Percentiles rank a stretch among this genome's conserved stretches.
Conservation (phyloP, 2,329 filamentous ascomycete genomes). For the Epichloe aotearoae region DNA sequence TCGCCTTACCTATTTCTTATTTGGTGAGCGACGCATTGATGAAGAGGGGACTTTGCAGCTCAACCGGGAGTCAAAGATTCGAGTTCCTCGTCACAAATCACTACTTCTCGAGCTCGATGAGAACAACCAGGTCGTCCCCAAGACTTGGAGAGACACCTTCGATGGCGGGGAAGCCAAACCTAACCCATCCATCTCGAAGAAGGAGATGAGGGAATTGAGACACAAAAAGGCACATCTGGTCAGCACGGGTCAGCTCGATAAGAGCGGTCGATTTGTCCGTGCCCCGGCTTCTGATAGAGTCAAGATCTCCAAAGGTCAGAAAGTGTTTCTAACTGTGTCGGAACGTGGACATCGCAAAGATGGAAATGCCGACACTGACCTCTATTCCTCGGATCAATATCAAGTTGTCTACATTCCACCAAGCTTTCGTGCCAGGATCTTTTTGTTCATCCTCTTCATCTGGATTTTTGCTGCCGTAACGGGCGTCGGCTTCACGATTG, state of each 20-base stretch:
- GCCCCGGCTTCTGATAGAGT: conserved; percentile 94
- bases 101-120: conserved; percentile 34
- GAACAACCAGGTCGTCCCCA: conserved; percentile 30
- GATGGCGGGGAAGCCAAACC: conserved; percentile 34
- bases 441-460: conserved; percentile 74
- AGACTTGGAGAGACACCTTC: conserved; percentile 46
- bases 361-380: conserved; percentile 36
- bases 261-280: conserved; percentile 72
- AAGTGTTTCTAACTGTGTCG: conserved; percentile 67
- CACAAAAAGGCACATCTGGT: conserved; percentile 33
- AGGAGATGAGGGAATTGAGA: conserved; percentile 24
- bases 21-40: conserved; percentile 66
- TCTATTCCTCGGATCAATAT: conserved; percentile 48
- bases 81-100: conserved; percentile 24
- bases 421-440: conserved; percentile 66
- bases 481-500: conserved; percentile 71
- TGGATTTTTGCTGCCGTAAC: conserved; percentile 89
- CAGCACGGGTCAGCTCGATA: conserved; percentile 39
- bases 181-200: conserved; percentile 19
- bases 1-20: conserved; percentile 83
- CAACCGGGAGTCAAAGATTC: conserved; percentile 17
- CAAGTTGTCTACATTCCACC: conserved; percentile 72
- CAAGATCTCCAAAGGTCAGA: conserved; percentile 72
- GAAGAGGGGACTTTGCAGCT: conserved; percentile 63
- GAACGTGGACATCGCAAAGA: conserved; percentile 48